phyloP scores from a whole-genome alignment of 768 basidiomycete species.

The Amanita pseudoporphyria region DNA sequence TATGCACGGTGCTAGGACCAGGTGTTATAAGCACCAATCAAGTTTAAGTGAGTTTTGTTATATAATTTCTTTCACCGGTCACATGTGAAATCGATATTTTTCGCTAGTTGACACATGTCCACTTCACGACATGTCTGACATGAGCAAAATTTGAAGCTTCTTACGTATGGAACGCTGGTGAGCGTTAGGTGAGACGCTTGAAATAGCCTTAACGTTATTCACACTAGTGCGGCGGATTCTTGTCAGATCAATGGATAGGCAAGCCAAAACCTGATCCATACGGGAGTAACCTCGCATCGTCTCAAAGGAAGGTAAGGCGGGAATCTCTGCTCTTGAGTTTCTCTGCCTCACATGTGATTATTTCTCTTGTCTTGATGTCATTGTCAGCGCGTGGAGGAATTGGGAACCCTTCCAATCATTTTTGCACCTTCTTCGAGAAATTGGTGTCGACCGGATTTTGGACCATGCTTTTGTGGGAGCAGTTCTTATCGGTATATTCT shows the following conservation, averaged over 20 bases:
- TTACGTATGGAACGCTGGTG: slow-evolving; percentile 79
- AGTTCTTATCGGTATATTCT: slow-evolving; percentile 62
- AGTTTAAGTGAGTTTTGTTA: slow-evolving; percentile 47
- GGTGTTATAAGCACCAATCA: slow-evolving; percentile 75
- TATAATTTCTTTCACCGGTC: neutral
- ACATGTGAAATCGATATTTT: slow-evolving; percentile 26
- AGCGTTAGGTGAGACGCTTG: slow-evolving; percentile 16
- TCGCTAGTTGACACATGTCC: slow-evolving; percentile 76
- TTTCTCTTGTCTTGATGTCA: slow-evolving; percentile 77
- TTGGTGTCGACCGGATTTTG: slow-evolving; percentile 71
- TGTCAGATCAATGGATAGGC: slow-evolving; percentile 68
- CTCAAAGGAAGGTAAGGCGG: slow-evolving; percentile 62
- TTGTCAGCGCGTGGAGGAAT: slow-evolving; percentile 66
- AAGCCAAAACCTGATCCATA: slow-evolving; percentile 65
- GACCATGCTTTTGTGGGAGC: slow-evolving; percentile 73
- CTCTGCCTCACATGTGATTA: neutral
- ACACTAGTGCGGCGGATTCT: slow-evolving; percentile 70
- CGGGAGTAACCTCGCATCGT: slow-evolving; percentile 59
- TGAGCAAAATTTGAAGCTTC: slow-evolving; percentile 62
- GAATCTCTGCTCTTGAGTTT: slow-evolving; percentile 3
- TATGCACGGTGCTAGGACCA: slow-evolving; percentile 64
- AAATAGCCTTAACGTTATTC: neutral
- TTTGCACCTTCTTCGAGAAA: slow-evolving; percentile 43
- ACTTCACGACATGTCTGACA: slow-evolving; percentile 65
- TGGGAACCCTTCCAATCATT: slow-evolving; percentile 71